Percentiles rank a stretch among this genome's conserved stretches.
These are phyloP conservation scores for Berkeleyomyces basicola DNA, from an alignment of 2,329 filamentous ascomycete species.

Conservation along the genomic window DNA sequence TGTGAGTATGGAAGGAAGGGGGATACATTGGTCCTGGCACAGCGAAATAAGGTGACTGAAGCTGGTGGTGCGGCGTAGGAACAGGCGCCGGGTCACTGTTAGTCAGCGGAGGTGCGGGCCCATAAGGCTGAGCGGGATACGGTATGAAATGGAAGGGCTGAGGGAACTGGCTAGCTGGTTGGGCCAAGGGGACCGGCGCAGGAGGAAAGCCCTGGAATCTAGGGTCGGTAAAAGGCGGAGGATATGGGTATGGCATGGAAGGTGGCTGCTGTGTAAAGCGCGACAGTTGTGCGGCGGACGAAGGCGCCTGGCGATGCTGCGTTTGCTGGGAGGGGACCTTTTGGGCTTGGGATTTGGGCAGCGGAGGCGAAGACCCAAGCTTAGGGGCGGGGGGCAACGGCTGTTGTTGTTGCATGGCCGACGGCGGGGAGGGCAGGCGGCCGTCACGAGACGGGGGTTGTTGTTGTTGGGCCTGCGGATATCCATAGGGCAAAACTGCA, in stretches of 20 bases:
- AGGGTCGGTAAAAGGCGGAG: constrained; percentile 7
- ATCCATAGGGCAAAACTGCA: constrained; percentile 2
- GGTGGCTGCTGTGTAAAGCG: constrained; percentile 10
- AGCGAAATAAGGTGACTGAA: constrained; percentile 6
- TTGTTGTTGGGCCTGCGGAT: background rate
- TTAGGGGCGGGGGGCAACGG: constrained; percentile 10
- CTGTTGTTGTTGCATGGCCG: constrained; percentile 10
- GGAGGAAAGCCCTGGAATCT: constrained; percentile 13
- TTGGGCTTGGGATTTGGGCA: constrained; percentile 1
- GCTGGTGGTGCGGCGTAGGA: constrained; percentile 9
- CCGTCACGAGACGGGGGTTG: background rate
- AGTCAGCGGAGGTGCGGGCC: background rate
- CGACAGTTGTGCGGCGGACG: background rate
- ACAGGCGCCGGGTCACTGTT: background rate
- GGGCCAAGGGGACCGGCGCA: background rate
- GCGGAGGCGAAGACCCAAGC: constrained; percentile 11
- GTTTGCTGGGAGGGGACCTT: constrained; percentile 7
- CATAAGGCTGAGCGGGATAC: constrained; percentile 5
- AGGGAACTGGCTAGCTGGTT: constrained; percentile 5
- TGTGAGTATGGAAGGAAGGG: constrained; percentile 3
- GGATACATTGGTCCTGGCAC: constrained; percentile 4
- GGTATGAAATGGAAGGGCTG: constrained; percentile 8
- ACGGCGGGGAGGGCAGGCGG: background rate
- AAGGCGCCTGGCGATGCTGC: constrained; percentile 11
- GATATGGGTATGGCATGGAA: constrained; percentile 14